Base-by-base conservation (phyloP, 2,329 filamentous ascomycete genomes). In the Paracoccidioides lutzii region DNA sequence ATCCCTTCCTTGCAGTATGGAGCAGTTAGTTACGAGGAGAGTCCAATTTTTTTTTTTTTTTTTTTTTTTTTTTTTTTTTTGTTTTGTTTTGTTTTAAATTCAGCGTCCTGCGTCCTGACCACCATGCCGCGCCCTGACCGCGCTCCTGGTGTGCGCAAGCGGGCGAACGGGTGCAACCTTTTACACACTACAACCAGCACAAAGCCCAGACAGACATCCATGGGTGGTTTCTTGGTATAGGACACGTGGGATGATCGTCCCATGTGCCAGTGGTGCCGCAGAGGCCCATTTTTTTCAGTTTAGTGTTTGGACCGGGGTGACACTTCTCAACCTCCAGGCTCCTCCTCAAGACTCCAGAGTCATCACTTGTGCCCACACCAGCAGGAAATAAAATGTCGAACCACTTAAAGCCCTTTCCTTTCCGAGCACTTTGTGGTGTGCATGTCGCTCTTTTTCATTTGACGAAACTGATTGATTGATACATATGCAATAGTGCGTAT, bases 231-330 rank as follows among this genome's bases (percentile, higher is more conserved):
- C 22, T 22, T 22, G 22, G 22, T 22, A 22, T 22, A 42, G 38
- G 28, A 52, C 50, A 52, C 50, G 50, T 52, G 50, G 50, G 38
- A 52, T 52, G 50, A 52, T 52, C 50, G 38, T 52, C 50, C 50
- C 50, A 52, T 52, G 50, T 33, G 50, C 50, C 38, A 52, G 50
- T n/a, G 48, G 33, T 52, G 49, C 37, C 49, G 49, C 49, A 52
- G 42, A 52, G 49, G 40, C 50, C 50, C 38, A 52, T 52, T 33
- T 42, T 12, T 52, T 52, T 51, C 48, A 5, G 50, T 42, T 42
- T 41, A 33, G 50, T 52, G n/a, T 15, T 15, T 41, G 50, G 37
- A 9, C 50, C 35, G 37, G 50, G n/a, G 37, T 41, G 22, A 9
- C 50, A 33, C 45, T 48, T 22, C 22, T 22, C 22, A 22, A 22